Percentiles rank a stretch among this genome's conserved stretches.
These are phyloP conservation scores for Diaporthe humulicola DNA, from an alignment of 2,329 filamentous ascomycete genomes.

Conservation along the genomic window DNA sequence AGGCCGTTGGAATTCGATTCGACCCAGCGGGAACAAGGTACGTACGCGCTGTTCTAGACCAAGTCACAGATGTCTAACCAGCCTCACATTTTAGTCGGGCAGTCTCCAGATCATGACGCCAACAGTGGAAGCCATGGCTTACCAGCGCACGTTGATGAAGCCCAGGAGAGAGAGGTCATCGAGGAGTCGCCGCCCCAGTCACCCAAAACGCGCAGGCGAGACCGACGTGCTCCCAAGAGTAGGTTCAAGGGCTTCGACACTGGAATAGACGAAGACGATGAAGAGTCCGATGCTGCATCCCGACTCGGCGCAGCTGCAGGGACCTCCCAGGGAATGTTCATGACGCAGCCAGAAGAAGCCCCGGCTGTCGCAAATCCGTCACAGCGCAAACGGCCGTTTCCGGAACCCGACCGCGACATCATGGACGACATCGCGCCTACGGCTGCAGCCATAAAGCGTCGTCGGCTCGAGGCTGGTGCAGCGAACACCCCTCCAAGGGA, in stretches of 20 bases:
- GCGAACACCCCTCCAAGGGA: constrained; percentile 56
- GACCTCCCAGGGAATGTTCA: constrained; percentile 64
- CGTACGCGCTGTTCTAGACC: neutral
- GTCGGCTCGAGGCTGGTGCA: constrained; percentile 73
- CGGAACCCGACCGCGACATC: constrained; percentile 63
- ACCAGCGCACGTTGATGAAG: constrained; percentile 46
- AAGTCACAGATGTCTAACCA: neutral
- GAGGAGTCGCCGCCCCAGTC: constrained; percentile 39
- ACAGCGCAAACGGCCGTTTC: constrained; percentile 61
- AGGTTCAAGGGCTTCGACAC: constrained; percentile 82
- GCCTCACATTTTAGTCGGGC: constrained; percentile 1
- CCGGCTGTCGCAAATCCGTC: constrained; percentile 37
- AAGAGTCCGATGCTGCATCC: constrained; percentile 41
- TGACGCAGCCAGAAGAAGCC: constrained; percentile 61
- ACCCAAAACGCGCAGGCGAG: constrained; percentile 47
- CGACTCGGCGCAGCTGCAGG: constrained; percentile 32
- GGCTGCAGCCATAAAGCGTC: constrained; percentile 83
- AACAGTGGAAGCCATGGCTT: constrained; percentile 26
- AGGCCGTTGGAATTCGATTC: constrained; percentile 72
- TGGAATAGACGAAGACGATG: constrained; percentile 53
- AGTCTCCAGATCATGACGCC: neutral
- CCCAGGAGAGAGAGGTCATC: constrained; percentile 28
- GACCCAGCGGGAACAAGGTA: constrained; percentile 46
- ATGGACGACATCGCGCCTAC: constrained; percentile 83
- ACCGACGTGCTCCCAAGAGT: constrained; percentile 59